Evolutionary conservation across 2,329 filamentous ascomycete genomes (phyloP).

Genomic region (Aspergillus pseudotamarii): DNA sequence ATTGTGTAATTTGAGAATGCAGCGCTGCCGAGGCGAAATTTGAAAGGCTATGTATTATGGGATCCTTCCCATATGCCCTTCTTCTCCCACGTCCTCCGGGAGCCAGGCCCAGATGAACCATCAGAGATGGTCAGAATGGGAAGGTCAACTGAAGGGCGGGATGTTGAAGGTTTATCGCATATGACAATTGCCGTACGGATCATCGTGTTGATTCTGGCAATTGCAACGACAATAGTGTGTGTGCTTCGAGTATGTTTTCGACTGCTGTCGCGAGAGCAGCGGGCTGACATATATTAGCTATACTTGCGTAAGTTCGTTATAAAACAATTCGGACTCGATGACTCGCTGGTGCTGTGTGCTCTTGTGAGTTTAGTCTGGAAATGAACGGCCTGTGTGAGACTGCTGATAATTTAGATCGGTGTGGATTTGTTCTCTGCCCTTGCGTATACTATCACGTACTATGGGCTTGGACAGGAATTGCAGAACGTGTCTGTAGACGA

Average conservation of each 20-base stretch:
- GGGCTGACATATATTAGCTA: slow-evolving; percentile 8
- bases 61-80: not conserved
- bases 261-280: not conserved
- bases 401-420: slow-evolving; percentile 5
- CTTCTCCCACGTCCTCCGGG: not conserved
- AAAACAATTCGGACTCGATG: slow-evolving; percentile 18
- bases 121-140: not conserved
- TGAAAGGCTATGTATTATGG: not conserved
- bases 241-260: slow-evolving; percentile 3
- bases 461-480: slow-evolving; percentile 15
- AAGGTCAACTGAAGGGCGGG: not conserved
- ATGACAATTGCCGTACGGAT: slow-evolving; percentile 7
- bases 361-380: slow-evolving; percentile 10
- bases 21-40: too few relatives aligned
- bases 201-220: slow-evolving; percentile 6
- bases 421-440: slow-evolving; percentile 19
- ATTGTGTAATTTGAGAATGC: not conserved
- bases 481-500: slow-evolving; percentile 11
- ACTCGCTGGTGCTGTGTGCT: slow-evolving; percentile 18
- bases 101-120: not conserved
- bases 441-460: slow-evolving; percentile 18
- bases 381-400: not conserved
- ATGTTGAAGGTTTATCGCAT: not conserved
- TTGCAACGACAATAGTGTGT: slow-evolving; percentile 9
- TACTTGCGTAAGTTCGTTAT: slow-evolving; percentile 20